Evolutionary conservation across 352 stramenopile genomes (phyloP).

Genomic region (Phytophthora brassicae): DNA sequence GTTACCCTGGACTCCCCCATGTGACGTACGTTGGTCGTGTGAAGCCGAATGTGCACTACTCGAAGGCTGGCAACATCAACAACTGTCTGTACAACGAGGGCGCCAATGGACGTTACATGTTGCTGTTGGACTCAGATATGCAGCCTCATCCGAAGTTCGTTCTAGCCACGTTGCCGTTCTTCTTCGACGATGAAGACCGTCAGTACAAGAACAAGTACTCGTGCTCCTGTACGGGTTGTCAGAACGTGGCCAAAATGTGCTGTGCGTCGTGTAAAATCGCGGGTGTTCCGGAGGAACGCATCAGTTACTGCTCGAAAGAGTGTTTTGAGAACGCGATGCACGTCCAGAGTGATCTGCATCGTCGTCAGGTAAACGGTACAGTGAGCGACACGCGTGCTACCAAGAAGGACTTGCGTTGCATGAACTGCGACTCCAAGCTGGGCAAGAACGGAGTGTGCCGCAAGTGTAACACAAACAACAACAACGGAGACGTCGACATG

Average conservation of each 20-base stretch:
- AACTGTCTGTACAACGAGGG: conserved; percentile 87
- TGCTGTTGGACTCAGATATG: conserved; percentile 88
- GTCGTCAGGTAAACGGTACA: conserved; percentile 84
- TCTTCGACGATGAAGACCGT: conserved; percentile 78
- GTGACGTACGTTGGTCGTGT: conserved; percentile 80
- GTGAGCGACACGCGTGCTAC: conserved; percentile 46
- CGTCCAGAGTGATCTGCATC: conserved; percentile 72
- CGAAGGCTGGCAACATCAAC: conserved; percentile 90
- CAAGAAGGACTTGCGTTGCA: conserved; percentile 77
- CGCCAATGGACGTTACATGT: conserved; percentile 72
- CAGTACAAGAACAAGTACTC: conserved; percentile 77
- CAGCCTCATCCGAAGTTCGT: conserved; percentile 80
- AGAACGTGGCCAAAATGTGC: conserved; percentile 78
- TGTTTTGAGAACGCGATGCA: conserved; percentile 88
- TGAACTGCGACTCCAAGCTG: conserved; percentile 73
- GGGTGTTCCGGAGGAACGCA: conserved; percentile 77
- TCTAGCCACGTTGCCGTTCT: conserved; percentile 74
- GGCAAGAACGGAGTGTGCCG: conserved; percentile 74
- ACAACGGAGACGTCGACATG: conserved; percentile 48
- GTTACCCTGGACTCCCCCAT: conserved; percentile 76
- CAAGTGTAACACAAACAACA: conserved; percentile 68
- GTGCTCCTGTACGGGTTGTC: conserved; percentile 76
- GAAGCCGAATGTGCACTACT: conserved; percentile 81
- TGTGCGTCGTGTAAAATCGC: conserved; percentile 85
- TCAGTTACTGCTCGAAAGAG: conserved; percentile 87